Evolutionary conservation across 169 alveolate genomes (phyloP).

Genomic region (Plasmodium gonderi): DNA sequence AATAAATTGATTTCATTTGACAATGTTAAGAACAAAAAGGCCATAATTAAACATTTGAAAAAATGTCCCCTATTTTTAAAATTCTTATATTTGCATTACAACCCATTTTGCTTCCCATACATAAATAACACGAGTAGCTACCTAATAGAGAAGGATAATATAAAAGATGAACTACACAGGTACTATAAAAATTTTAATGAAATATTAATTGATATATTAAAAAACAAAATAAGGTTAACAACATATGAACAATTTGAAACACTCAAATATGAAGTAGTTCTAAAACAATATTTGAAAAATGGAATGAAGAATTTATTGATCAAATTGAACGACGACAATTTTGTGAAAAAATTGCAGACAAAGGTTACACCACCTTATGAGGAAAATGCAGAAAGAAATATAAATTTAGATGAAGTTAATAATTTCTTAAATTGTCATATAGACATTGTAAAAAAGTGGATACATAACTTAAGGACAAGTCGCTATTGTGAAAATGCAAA

Average conservation of each 20-base stretch:
- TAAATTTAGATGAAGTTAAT: not conserved
- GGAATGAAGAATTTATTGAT: not conserved
- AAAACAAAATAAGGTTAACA: conserved; percentile 13
- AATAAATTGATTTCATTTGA: not conserved
- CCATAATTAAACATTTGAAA: conserved; percentile 28
- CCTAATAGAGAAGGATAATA: not conserved
- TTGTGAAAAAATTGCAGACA: not conserved
- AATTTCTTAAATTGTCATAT: not conserved
- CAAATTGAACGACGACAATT: not conserved
- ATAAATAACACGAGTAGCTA: conserved; percentile 23
- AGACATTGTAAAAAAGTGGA: not conserved
- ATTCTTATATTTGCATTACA: conserved; percentile 20
- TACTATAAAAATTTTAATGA: conserved; percentile 17
- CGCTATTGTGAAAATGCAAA: not conserved
- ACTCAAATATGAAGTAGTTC: conserved; percentile 21
- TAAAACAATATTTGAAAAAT: conserved; percentile 20
- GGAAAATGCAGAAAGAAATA: not conserved
- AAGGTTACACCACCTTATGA: too few relatives aligned
- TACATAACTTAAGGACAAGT: not conserved
- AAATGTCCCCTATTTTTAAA: conserved; percentile 56
- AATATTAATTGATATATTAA: not conserved
- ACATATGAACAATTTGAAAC: not conserved
- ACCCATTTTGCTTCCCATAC: conserved; percentile 24
- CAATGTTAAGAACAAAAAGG: not conserved
- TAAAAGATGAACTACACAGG: not conserved